These are phyloP conservation scores for Fusarium proliferatum DNA, from an alignment of 2,329 filamentous ascomycete genomes.

Conservation along the genomic window DNA sequence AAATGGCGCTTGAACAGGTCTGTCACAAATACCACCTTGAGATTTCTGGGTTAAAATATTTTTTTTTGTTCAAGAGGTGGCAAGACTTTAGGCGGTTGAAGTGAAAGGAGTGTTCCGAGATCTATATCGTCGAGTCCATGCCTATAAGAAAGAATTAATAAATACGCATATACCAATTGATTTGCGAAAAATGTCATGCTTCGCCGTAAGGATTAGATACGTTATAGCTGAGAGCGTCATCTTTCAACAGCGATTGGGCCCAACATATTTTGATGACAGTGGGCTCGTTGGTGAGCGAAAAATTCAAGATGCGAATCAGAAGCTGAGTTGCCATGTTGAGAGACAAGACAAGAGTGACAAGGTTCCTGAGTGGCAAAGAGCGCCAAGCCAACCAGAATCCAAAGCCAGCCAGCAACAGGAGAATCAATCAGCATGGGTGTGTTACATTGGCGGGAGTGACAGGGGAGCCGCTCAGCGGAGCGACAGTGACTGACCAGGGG, in stretches of 20 bases:
- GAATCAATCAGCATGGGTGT: constrained; percentile 18
- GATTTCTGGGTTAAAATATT: not conserved
- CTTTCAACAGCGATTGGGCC: constrained; percentile 31
- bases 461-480: constrained; percentile 23
- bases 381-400: constrained; percentile 18
- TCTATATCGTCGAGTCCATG: constrained; percentile 19
- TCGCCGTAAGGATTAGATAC: constrained; percentile 21
- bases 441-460: constrained; percentile 29
- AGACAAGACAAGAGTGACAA: constrained; percentile 16
- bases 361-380: constrained; percentile 38
- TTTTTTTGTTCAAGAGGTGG: constrained; percentile 5
- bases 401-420: constrained; percentile 6
- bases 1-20: constrained; percentile 22
- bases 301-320: constrained; percentile 36
- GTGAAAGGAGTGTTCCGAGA: not conserved
- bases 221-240: constrained; percentile 1
- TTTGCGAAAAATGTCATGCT: constrained; percentile 5
- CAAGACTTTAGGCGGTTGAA: not conserved
- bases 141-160: constrained; percentile 11
- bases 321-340: constrained; percentile 4
- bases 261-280: constrained; percentile 22
- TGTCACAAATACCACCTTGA: constrained; percentile 1
- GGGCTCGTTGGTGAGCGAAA: constrained; percentile 13
- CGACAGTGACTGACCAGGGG: constrained; percentile 30
- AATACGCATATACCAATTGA: constrained; percentile 5